Base-by-base conservation (phyloP, 164 flowering plant genomes). In the Kalanchoe fedtschenkoi region DNA sequence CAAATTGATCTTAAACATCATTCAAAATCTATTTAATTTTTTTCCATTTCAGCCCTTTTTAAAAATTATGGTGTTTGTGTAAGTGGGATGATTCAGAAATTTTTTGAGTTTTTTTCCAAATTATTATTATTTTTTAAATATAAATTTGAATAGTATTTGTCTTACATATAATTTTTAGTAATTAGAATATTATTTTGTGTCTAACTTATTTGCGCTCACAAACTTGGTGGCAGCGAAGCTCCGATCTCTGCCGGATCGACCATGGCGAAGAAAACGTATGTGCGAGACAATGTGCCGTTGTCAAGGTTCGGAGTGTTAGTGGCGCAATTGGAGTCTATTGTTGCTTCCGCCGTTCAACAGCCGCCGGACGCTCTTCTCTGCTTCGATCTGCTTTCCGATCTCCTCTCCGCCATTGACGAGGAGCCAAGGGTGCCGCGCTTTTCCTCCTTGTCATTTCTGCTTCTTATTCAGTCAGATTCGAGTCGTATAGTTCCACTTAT, bases 381-480 rank as follows among this genome's bases (percentile, higher is more conserved):
- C 76, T 93, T 93, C 79, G 99, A 93, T 80, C 91, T 93, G 71
- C 88, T 93, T 41, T 93, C 99, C 59, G 97, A 90, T 81, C 99
- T 93, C 71, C 76, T 88, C 46, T 78, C 92, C 64, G 83, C 85
- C 73, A 77, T 93, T 38, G 88, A 84, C 29, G 97, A 93, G 39
- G 97, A 93, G 72, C 89, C 99, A 1, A 85, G 86, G 95, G 99
- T 80, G n/a, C 16, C 37, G 29, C 61, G 34, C 60, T 51, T 22
- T 55, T 46, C 43, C 15, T 34, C 22, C 54, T 42, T 19, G 5
- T 21, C 29, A 14, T 58, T 19, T 6, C 14, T 16, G 24, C 58
- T 58, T 9, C 6, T 26, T 42, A 22, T 38, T 61, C 21, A 7
- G 6, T 16, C 43, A 2, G 37, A 14, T 47, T 30, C 62, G 35